Evolutionary conservation across 495 filamentous ascomycete species (phyloP).

Genomic region (Aspergillus ostianus): DNA sequence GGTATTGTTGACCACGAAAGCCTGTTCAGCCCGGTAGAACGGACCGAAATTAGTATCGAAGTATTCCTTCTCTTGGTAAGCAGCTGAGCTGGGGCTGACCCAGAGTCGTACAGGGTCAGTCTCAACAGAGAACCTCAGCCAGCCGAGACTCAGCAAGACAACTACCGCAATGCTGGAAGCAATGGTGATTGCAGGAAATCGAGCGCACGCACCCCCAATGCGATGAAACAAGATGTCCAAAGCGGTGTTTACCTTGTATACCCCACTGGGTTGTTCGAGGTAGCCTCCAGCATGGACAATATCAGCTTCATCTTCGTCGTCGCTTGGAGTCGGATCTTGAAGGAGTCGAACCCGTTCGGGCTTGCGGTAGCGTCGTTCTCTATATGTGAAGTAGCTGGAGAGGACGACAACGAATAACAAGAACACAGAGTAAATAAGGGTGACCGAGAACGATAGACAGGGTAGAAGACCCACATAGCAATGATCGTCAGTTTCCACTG

Average conservation of each 20-base stretch:
- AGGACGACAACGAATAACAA: constrained; percentile 65
- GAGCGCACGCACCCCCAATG: constrained; percentile 79
- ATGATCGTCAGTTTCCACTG: constrained; percentile 59
- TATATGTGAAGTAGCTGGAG: constrained; percentile 71
- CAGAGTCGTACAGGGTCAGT: constrained; percentile 86
- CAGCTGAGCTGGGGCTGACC: constrained; percentile 89
- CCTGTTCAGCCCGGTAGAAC: constrained; percentile 92
- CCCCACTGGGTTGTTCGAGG: constrained; percentile 62
- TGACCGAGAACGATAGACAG: constrained; percentile 88
- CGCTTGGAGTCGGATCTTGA: constrained; percentile 76
- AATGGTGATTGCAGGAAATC: constrained; percentile 84
- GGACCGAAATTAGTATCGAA: constrained; percentile 95
- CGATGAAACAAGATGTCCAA: constrained; percentile 76
- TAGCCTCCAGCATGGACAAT: constrained; percentile 69
- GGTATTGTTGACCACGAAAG: constrained; percentile 82
- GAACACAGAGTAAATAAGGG: constrained; percentile 78
- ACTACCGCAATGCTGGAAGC: constrained; percentile 66
- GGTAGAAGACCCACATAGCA: constrained; percentile 85
- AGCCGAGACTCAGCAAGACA: constrained; percentile 74
- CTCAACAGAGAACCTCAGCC: constrained; percentile 82
- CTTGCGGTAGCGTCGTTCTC: constrained; percentile 66
- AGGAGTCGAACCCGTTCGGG: constrained; percentile 81
- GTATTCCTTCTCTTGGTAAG: constrained; percentile 89
- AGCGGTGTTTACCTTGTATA: constrained; percentile 75
- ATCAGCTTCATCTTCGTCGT: constrained; percentile 83